Evolutionary conservation across 139 green algal species (phyloP).

Genomic region (Ettlia oleoabundans): DNA sequence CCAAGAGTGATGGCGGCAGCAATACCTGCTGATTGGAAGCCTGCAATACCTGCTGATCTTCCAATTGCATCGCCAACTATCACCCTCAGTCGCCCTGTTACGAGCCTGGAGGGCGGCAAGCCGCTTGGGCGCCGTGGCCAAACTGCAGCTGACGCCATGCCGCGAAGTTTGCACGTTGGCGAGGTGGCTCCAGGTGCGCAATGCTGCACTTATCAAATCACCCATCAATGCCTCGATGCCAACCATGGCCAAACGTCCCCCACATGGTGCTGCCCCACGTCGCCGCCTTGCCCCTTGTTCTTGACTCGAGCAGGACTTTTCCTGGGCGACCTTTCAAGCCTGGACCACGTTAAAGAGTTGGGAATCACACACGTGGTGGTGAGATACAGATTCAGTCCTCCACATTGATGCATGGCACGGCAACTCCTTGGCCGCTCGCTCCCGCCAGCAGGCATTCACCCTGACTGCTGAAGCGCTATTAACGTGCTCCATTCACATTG

Average conservation of each 20-base stretch:
- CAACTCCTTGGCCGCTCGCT: neutral
- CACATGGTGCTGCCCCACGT: too few species aligned
- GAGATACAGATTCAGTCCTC: too few species aligned
- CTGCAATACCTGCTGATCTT: too few species aligned
- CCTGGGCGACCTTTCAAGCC: constrained; percentile 44
- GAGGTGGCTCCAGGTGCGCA: constrained; percentile 9
- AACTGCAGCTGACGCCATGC: neutral
- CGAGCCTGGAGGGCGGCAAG: neutral
- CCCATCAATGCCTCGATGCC: too few species aligned
- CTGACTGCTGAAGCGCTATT: neutral
- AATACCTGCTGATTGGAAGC: too few species aligned
- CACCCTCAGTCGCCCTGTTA: too few species aligned
- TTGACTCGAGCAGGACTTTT: constrained; percentile 51
- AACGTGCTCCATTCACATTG: neutral
- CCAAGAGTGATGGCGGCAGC: too few species aligned
- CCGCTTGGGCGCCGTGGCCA: neutral
- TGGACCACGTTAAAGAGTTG: constrained; percentile 45
- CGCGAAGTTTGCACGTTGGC: neutral
- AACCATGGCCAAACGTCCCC: too few species aligned
- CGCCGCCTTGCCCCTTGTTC: neutral
- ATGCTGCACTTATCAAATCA: too few species aligned
- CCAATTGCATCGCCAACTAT: too few species aligned
- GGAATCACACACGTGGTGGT: constrained; percentile 70
- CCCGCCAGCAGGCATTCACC: too few species aligned
- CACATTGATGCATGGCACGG: too few species aligned